phyloP scores from a whole-genome alignment of 805 yeast genomes.

The Lipomyces sp. region DNA sequence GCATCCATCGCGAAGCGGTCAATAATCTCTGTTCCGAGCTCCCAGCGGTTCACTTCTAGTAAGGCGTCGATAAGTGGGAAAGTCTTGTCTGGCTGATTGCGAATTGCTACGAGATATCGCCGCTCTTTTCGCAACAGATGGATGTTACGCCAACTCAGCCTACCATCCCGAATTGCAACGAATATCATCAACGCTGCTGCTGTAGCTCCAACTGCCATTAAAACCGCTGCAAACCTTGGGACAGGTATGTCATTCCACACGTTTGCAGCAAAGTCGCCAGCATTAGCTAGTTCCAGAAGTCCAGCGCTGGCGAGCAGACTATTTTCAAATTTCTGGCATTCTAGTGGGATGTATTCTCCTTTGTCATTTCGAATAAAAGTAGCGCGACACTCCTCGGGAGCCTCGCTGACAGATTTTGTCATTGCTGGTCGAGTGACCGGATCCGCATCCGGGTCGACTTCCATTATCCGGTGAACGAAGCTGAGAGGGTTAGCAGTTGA shows the following conservation, averaged over 20 bases:
- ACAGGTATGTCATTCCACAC: conserved; percentile 6
- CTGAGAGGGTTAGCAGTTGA: too few relatives aligned
- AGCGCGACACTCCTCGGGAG: too few relatives aligned
- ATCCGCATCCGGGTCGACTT: too few relatives aligned
- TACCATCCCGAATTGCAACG: background rate
- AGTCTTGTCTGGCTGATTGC: background rate
- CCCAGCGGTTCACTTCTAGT: conserved; percentile 1
- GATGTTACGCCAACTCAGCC: background rate
- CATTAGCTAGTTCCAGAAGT: conserved; percentile 3
- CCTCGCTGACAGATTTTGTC: too few relatives aligned
- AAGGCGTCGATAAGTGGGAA: background rate
- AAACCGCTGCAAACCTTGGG: background rate
- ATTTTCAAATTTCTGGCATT: background rate
- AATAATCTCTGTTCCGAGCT: conserved; percentile 1
- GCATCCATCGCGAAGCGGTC: background rate
- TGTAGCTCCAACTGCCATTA: background rate
- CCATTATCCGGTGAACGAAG: too few relatives aligned
- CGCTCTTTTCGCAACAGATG: background rate
- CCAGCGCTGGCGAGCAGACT: conserved; percentile 3
- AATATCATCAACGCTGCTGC: background rate
- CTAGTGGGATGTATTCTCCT: background rate
- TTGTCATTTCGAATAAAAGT: background rate
- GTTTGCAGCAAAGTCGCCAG: conserved; percentile 4
- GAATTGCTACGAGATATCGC: background rate
- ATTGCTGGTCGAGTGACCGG: too few relatives aligned